Conservation (phyloP, 129 eudicot genomes). For the Helianthus tuberosus region DNA sequence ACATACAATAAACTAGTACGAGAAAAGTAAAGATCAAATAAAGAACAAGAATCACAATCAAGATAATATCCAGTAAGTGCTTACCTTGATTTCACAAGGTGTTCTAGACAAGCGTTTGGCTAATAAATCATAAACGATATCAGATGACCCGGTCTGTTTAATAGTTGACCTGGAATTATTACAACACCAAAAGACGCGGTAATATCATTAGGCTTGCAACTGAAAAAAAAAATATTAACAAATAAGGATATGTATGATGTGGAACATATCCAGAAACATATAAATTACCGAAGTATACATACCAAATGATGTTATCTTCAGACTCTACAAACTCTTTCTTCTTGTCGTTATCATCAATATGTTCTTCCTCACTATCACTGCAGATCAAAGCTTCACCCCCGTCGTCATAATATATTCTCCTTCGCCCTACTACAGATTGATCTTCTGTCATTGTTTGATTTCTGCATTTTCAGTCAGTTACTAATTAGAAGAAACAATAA, state of each 20-base stretch:
- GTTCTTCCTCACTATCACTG: slow-evolving; percentile 86
- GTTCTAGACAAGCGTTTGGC: slow-evolving; percentile 67
- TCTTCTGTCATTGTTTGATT: slow-evolving; percentile 86
- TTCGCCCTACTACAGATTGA: slow-evolving; percentile 80
- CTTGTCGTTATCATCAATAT: slow-evolving; percentile 59
- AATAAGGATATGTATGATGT: slow-evolving; percentile 21
- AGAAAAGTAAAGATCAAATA: slow-evolving; percentile 1
- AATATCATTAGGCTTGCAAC: background rate
- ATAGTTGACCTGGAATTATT: slow-evolving; percentile 56
- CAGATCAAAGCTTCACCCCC: slow-evolving; percentile 79
- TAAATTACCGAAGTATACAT: slow-evolving; percentile 37
- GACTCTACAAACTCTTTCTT: slow-evolving; percentile 69
- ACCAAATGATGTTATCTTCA: slow-evolving; percentile 87
- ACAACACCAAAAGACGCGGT: slow-evolving; percentile 13
- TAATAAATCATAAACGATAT: slow-evolving; percentile 53
- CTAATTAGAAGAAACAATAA: slow-evolving; percentile 15
- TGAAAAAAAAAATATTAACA: background rate
- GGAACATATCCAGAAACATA: background rate
- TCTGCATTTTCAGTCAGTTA: slow-evolving; percentile 43
- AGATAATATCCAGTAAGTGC: slow-evolving; percentile 16
- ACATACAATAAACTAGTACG: slow-evolving; percentile 16
- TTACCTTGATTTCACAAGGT: slow-evolving; percentile 79
- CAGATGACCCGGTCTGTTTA: slow-evolving; percentile 57
- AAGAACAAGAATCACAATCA: slow-evolving; percentile 13
- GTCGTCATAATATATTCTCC: slow-evolving; percentile 84